These are phyloP conservation scores for Ascochyta pisi DNA, from an alignment of 2,329 filamentous ascomycete genomes.

Conservation along the genomic window DNA sequence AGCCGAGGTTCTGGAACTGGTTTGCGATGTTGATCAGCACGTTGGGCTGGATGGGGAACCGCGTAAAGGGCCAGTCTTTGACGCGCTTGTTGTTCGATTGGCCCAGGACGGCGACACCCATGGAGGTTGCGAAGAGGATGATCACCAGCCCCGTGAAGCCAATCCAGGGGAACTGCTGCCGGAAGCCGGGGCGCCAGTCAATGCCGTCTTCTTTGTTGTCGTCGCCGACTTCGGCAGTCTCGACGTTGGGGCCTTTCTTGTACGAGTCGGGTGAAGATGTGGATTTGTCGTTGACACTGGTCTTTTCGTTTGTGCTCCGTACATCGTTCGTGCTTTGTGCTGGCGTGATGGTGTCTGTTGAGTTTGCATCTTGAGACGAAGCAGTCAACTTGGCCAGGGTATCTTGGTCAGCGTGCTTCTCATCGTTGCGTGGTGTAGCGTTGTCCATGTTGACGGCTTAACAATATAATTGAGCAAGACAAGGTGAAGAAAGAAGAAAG, in stretches of 20 bases:
- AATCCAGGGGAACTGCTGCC: constrained; percentile 33
- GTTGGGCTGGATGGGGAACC: constrained; percentile 32
- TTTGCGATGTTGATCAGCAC: constrained; percentile 36
- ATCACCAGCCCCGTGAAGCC: constrained; percentile 28
- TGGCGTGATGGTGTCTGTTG: constrained; percentile 3
- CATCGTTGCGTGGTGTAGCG: background rate
- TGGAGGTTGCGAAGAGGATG: constrained; percentile 28
- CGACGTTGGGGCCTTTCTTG: constrained; percentile 13
- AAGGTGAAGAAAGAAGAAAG: background rate
- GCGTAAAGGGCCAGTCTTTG: constrained; percentile 28
- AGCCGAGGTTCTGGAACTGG: constrained; percentile 32
- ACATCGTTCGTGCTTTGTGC: background rate
- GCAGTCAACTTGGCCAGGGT: constrained; percentile 9
- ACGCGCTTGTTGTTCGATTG: constrained; percentile 24
- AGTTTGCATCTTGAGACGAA: background rate
- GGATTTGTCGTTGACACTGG: constrained; percentile 4
- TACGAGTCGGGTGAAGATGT: constrained; percentile 7
- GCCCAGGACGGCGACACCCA: constrained; percentile 24
- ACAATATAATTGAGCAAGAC: background rate
- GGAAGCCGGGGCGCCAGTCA: constrained; percentile 33
- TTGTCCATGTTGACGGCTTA: background rate
- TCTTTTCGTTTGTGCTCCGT: constrained; percentile 2
- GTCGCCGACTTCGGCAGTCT: constrained; percentile 19
- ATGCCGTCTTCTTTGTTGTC: constrained; percentile 21
- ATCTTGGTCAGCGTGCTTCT: background rate